Conservation (phyloP, 371 early-diverging fungal genomes). For the Mortierella sp. region DNA sequence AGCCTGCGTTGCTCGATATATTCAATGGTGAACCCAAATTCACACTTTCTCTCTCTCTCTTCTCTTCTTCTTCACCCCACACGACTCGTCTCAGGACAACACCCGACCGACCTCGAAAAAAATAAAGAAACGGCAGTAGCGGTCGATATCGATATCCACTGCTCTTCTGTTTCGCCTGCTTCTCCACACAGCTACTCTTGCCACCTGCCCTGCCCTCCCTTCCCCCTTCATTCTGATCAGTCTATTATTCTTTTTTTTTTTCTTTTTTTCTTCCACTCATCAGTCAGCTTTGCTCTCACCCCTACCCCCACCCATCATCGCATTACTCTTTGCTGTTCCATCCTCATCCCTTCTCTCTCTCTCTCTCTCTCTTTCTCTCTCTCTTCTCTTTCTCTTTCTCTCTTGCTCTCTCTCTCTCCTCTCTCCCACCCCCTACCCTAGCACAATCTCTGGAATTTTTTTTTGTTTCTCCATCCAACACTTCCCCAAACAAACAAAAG, state of each 20-base stretch:
- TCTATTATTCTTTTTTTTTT: too few relatives aligned
- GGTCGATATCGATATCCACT: too few relatives aligned
- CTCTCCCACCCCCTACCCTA: too few relatives aligned
- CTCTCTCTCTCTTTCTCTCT: not conserved
- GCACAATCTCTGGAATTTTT: not conserved
- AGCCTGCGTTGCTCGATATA: not conserved
- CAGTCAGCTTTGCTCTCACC: not conserved
- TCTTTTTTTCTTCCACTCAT: constrained; percentile 1
- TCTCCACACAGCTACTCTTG: not conserved
- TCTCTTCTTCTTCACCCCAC: not conserved
- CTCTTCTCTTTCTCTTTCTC: not conserved
- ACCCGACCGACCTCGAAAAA: not conserved
- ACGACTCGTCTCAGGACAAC: not conserved
- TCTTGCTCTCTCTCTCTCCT: too few relatives aligned
- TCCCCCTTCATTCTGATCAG: not conserved
- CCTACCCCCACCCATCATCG: not conserved
- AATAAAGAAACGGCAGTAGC: too few relatives aligned
- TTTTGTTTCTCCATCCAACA: too few relatives aligned
- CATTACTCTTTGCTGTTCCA: too few relatives aligned
- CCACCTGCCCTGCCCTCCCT: not conserved
- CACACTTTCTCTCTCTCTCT: not conserved
- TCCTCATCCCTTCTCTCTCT: not conserved
- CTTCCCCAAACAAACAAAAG: not conserved
- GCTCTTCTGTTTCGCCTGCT: too few relatives aligned
- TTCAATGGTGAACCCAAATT: not conserved